Conservation (phyloP, 495 filamentous ascomycete genomes). For the Hyphodiscus hymeniophilus region DNA sequence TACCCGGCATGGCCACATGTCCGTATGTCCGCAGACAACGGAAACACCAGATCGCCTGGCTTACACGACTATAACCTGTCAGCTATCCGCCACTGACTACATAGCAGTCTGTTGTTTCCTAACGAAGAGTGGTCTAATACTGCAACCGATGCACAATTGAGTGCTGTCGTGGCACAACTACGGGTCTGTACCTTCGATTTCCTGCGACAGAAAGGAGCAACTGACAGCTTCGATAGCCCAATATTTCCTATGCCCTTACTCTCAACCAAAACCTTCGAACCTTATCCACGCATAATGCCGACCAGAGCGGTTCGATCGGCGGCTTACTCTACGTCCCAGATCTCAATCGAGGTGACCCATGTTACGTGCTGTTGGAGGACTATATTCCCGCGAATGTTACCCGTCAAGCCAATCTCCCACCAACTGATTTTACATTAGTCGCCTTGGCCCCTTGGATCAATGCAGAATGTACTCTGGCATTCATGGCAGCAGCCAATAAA, state of each 20-base stretch:
- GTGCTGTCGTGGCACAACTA: constrained; percentile 11
- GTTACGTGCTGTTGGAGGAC: constrained; percentile 44
- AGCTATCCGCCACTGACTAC: constrained; percentile 3
- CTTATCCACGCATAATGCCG: constrained; percentile 53
- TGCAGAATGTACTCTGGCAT: constrained; percentile 57
- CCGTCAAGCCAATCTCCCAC: constrained; percentile 57
- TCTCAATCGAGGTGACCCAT: constrained; percentile 46
- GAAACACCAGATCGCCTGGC: too few species aligned
- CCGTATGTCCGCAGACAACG: too few species aligned
- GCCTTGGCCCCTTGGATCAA: constrained; percentile 87
- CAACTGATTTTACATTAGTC: constrained; percentile 49
- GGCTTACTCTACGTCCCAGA: constrained; percentile 81
- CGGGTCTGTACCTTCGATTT: constrained; percentile 12
- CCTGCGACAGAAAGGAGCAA: not conserved
- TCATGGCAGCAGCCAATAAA: constrained; percentile 51
- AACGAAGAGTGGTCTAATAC: constrained; percentile 17
- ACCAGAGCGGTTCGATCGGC: constrained; percentile 45
- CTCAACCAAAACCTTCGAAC: constrained; percentile 57
- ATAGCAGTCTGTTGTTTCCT: constrained; percentile 14
- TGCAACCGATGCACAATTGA: constrained; percentile 2
- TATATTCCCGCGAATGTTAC: constrained; percentile 71
- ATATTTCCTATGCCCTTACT: constrained; percentile 55
- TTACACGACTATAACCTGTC: not conserved
- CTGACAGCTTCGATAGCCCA: constrained; percentile 33
- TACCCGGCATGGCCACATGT: too few species aligned